Conservation (phyloP, 768 basidiomycete genomes). For the Hypholoma sublateritium region DNA sequence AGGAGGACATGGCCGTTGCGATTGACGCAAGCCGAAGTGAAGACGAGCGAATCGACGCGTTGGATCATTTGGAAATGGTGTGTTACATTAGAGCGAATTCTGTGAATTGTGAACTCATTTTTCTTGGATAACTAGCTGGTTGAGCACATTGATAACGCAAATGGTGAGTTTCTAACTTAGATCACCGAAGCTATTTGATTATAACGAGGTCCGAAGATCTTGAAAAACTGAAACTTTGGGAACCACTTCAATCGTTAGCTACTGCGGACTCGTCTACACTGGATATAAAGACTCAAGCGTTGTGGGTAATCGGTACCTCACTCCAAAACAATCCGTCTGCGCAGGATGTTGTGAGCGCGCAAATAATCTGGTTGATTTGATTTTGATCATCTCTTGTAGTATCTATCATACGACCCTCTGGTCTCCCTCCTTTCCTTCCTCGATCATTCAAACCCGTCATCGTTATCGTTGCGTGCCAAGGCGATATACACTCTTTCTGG, state of each 20-base stretch:
- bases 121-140: constrained; percentile 52
- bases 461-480: constrained; percentile 66
- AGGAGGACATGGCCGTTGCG: constrained; percentile 69
- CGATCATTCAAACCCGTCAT: constrained; percentile 44
- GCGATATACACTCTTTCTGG: constrained; percentile 83
- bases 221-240: constrained; percentile 76
- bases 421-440: constrained; percentile 63
- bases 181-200: neutral
- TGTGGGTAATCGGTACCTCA: constrained; percentile 91
- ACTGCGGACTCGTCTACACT: constrained; percentile 52
- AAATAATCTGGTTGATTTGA: neutral
- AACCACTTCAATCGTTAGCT: constrained; percentile 66
- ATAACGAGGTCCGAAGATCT: constrained; percentile 52
- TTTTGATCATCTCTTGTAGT: constrained; percentile 36
- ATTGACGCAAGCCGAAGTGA: constrained; percentile 53
- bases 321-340: constrained; percentile 88
- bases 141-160: constrained; percentile 90
- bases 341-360: constrained; percentile 62
- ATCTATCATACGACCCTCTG: constrained; percentile 65
- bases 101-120: neutral
- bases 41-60: constrained; percentile 60
- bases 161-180: constrained; percentile 43
- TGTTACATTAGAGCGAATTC: constrained; percentile 15
- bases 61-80: constrained; percentile 90
- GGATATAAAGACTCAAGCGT: constrained; percentile 61